Evolutionary conservation across 2,329 filamentous ascomycete species (phyloP).

Genomic region (Neonectria ditissima): DNA sequence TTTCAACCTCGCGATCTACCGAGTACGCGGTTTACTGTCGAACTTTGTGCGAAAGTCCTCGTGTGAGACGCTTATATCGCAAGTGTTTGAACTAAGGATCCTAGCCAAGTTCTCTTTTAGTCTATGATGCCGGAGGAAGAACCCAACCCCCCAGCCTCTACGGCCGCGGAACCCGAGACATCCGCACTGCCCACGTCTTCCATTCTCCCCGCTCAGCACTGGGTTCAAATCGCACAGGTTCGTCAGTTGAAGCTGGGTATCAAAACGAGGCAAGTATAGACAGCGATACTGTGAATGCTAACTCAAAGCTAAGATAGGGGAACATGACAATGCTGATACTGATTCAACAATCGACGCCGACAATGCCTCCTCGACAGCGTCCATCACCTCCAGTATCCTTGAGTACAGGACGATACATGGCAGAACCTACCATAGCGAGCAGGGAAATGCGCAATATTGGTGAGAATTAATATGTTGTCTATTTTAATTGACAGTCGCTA

Average conservation of each 20-base stretch:
- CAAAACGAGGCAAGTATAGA: neutral
- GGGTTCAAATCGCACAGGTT: slow-evolving; percentile 36
- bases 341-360: slow-evolving; percentile 24
- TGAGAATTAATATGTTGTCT: neutral
- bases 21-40: neutral
- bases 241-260: neutral
- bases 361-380: slow-evolving; percentile 34
- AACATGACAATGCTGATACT: neutral
- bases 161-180: neutral
- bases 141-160: neutral
- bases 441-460: slow-evolving; percentile 44
- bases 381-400: slow-evolving; percentile 37
- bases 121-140: slow-evolving; percentile 11
- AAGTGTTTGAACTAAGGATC: neutral
- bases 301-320: neutral
- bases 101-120: neutral
- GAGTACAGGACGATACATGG: slow-evolving; percentile 40
- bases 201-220: slow-evolving; percentile 37
- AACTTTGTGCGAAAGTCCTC: neutral
- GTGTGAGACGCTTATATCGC: neutral
- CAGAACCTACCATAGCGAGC: slow-evolving; percentile 40
- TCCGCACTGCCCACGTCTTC: slow-evolving; percentile 8
- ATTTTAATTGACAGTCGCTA: neutral
- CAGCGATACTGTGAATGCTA: neutral
- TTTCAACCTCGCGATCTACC: neutral